Conservation (phyloP, 2,329 filamentous ascomycete species). For the Cephalotrichum gorgonifer region DNA sequence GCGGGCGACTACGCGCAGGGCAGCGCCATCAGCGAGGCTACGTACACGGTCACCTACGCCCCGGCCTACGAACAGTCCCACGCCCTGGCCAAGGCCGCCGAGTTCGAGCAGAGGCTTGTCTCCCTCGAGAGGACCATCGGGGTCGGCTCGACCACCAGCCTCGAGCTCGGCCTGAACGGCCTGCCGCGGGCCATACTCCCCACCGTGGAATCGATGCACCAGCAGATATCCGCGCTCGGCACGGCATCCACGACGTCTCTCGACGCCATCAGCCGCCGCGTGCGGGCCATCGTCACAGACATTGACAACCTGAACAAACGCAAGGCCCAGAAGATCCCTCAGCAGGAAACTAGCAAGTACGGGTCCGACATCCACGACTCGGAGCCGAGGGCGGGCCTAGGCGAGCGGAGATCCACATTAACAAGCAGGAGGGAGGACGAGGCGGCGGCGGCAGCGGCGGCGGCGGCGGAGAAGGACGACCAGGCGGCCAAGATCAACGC, state of each 20-base stretch:
- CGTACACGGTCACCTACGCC: constrained; percentile 56
- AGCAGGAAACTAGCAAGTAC: neutral
- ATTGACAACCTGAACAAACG: constrained; percentile 61
- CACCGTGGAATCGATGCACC: constrained; percentile 69
- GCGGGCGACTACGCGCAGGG: neutral
- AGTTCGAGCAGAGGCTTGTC: constrained; percentile 75
- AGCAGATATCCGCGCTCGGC: constrained; percentile 66
- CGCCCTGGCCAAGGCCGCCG: constrained; percentile 68
- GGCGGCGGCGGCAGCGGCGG: constrained; percentile 44
- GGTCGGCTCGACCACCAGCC: constrained; percentile 57
- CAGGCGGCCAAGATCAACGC: constrained; percentile 83
- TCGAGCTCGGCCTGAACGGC: constrained; percentile 47
- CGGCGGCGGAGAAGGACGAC: constrained; percentile 46
- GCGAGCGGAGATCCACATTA: too few relatives aligned
- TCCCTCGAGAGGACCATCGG: constrained; percentile 75
- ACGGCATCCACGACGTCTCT: constrained; percentile 63
- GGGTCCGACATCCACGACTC: neutral
- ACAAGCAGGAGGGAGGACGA: constrained; percentile 18
- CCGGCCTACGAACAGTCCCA: constrained; percentile 57
- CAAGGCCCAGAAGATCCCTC: constrained; percentile 17
- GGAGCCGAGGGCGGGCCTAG: too few relatives aligned
- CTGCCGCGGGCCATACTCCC: constrained; percentile 65
- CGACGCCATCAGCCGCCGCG: constrained; percentile 59
- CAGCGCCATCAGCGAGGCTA: constrained; percentile 25
- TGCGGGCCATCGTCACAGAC: constrained; percentile 61